Evolutionary conservation across 306 rosid species (phyloP).

Genomic region (Lathyrus oleraceus): DNA sequence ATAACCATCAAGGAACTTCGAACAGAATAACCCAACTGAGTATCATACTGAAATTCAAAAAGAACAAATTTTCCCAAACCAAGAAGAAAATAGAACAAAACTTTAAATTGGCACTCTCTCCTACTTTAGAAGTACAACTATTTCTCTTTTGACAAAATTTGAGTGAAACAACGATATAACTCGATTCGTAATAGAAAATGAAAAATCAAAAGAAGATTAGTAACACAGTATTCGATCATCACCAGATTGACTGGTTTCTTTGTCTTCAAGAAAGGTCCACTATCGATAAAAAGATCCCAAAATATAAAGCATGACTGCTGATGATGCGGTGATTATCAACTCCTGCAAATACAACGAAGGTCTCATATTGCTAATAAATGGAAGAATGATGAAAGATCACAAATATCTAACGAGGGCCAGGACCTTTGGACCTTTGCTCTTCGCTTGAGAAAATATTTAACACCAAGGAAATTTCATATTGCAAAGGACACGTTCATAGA

Average conservation of each 20-base stretch:
- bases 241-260: constrained; percentile 32
- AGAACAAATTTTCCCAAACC: not conserved
- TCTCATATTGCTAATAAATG: constrained; percentile 15
- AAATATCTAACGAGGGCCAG: not conserved
- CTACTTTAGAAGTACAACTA: not conserved
- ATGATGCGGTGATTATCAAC: constrained; percentile 66
- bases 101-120: not conserved
- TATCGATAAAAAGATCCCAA: constrained; percentile 85
- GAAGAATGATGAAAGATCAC: not conserved
- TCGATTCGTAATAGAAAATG: constrained; percentile 1
- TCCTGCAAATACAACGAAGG: constrained; percentile 60
- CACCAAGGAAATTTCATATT: constrained; percentile 9
- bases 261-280: constrained; percentile 36
- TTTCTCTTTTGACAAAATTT: constrained; percentile 43
- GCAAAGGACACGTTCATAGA: not conserved
- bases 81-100: not conserved
- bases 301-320: constrained; percentile 66
- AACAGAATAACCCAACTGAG: not conserved
- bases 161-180: not conserved
- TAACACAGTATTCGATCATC: constrained; percentile 1
- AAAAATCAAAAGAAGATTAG: not conserved
- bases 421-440: not conserved
- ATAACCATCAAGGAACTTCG: not conserved
- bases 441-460: not conserved
- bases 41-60: not conserved